Conservation (phyloP, 106 monocot genomes). For the Vanilla planifolia region DNA sequence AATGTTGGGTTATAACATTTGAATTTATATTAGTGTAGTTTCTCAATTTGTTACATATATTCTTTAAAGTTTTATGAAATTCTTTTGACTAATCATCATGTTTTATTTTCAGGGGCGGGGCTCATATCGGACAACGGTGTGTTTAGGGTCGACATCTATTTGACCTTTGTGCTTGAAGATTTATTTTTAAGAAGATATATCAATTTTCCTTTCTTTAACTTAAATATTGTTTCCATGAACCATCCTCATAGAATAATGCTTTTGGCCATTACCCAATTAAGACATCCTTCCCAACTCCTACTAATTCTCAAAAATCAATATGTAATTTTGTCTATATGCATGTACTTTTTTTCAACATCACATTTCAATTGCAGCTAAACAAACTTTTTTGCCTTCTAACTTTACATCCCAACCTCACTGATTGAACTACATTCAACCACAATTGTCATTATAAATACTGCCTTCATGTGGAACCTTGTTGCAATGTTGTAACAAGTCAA, state of each 20-base stretch:
- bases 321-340: too few relatives aligned
- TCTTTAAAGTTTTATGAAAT: neutral
- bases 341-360: too few relatives aligned
- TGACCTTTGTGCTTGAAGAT: neutral
- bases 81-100: neutral
- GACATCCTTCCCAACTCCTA: neutral
- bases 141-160: neutral
- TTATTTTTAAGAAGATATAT: neutral
- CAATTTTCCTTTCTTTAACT: neutral
- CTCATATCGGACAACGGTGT: constrained; percentile 8
- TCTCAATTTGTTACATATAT: neutral
- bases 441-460: too few relatives aligned
- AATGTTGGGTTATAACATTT: neutral
- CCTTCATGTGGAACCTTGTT: too few relatives aligned
- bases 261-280: neutral
- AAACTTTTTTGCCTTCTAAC: too few relatives aligned
- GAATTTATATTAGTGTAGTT: too few relatives aligned
- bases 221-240: neutral
- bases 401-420: too few relatives aligned
- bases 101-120: constrained; percentile 8
- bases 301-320: neutral
- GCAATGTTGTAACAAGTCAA: too few relatives aligned
- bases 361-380: too few relatives aligned
- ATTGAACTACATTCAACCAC: too few relatives aligned
- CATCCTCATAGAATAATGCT: neutral